These are phyloP conservation scores for Ogataea philodendri DNA, from an alignment of 805 yeast genomes.

Conservation along the genomic window DNA sequence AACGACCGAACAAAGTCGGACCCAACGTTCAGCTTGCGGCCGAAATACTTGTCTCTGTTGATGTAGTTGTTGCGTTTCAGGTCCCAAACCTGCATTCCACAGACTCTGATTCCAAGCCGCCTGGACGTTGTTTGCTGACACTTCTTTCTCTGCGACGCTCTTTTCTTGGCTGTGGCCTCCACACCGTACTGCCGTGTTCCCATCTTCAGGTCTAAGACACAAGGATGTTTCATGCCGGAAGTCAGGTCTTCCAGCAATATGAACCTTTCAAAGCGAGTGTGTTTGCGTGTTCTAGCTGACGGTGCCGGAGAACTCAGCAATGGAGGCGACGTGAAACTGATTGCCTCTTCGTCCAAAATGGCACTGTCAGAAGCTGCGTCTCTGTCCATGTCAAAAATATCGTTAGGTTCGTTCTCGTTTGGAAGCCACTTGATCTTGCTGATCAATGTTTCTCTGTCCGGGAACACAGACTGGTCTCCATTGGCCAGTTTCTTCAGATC, in stretches of 20 bases:
- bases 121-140: constrained; percentile 81
- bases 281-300: constrained; percentile 20
- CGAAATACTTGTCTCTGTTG: constrained; percentile 88
- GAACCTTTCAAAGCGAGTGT: constrained; percentile 70
- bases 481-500: constrained; percentile 23
- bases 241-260: constrained; percentile 89
- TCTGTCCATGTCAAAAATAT: constrained; percentile 11
- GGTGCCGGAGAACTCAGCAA: constrained; percentile 5
- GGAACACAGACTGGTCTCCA: constrained; percentile 19
- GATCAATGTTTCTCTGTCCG: constrained; percentile 30
- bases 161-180: constrained; percentile 75
- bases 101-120: constrained; percentile 81
- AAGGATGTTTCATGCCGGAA: constrained; percentile 74
- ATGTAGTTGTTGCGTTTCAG: constrained; percentile 44
- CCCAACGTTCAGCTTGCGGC: constrained; percentile 72
- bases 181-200: constrained; percentile 98
- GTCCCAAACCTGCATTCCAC: constrained; percentile 92
- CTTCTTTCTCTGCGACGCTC: constrained; percentile 74
- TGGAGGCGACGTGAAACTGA: constrained; percentile 5
- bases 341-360: constrained; percentile 18
- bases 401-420: constrained; percentile 4
- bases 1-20: constrained; percentile 73
- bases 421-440: constrained; percentile 38
- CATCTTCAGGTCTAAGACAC: constrained; percentile 94
- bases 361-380: constrained; percentile 15